Evolutionary conservation across 148 eudicot genomes (phyloP).

Genomic region (Dianthus caryophyllus): DNA sequence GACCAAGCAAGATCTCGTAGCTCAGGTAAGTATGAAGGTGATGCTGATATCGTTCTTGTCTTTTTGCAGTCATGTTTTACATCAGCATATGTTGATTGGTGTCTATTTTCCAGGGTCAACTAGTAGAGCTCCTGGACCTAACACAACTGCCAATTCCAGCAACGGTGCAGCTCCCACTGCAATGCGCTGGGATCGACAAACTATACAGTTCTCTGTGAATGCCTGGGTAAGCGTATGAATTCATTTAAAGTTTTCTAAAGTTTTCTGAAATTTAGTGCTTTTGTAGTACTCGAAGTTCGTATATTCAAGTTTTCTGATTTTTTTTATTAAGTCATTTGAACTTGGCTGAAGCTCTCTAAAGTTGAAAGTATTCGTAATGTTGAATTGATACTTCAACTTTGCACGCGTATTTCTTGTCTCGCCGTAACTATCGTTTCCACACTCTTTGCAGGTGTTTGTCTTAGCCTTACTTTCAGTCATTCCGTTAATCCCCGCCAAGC

Average conservation of each 20-base stretch:
- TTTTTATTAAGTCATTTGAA: too few species aligned
- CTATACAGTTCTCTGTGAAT: slow-evolving; percentile 82
- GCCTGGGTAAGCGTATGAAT: slow-evolving; percentile 71
- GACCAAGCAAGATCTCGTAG: slow-evolving; percentile 47
- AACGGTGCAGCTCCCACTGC: slow-evolving; percentile 50
- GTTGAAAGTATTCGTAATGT: too few species aligned
- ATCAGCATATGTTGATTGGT: not conserved
- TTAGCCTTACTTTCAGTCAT: slow-evolving; percentile 82
- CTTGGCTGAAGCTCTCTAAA: too few species aligned
- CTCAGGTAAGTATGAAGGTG: slow-evolving; percentile 50
- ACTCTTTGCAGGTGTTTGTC: slow-evolving; percentile 62
- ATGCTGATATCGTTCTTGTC: slow-evolving; percentile 5
- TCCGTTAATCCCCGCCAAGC: slow-evolving; percentile 64
- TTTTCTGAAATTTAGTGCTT: too few species aligned
- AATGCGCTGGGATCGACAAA: slow-evolving; percentile 78
- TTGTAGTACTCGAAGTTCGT: too few species aligned
- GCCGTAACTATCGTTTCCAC: slow-evolving; percentile 5
- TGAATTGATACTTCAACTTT: too few species aligned
- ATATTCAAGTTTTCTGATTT: too few species aligned
- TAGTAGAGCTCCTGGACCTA: slow-evolving; percentile 69
- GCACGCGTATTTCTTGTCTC: too few species aligned
- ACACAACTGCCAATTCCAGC: slow-evolving; percentile 48
- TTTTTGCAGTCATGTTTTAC: not conserved
- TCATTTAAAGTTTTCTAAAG: too few species aligned
- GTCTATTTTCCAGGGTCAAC: slow-evolving; percentile 44